Percentiles rank a stretch among this genome's conserved stretches.
phyloP scores from a whole-genome alignment of 164 flowering plant species.

The Tetracentron sinense region DNA sequence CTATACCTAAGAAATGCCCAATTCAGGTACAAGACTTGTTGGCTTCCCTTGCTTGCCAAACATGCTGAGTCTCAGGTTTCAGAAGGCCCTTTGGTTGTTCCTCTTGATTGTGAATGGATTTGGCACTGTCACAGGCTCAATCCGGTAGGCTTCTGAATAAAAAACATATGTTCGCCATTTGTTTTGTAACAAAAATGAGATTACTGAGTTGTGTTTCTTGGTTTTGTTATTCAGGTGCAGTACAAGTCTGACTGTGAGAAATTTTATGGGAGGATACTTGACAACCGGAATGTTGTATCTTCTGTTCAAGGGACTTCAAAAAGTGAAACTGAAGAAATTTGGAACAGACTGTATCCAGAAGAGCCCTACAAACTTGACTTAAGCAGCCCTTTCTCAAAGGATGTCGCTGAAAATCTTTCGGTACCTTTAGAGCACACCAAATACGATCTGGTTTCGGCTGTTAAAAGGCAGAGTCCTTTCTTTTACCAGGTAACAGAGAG shows the following conservation, averaged over 20 bases:
- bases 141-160: slow-evolving; percentile 51
- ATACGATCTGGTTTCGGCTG: slow-evolving; percentile 82
- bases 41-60: slow-evolving; percentile 95
- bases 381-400: slow-evolving; percentile 18
- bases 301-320: slow-evolving; percentile 42
- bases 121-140: slow-evolving; percentile 99
- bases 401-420: slow-evolving; percentile 18
- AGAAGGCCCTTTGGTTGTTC: slow-evolving; percentile 77
- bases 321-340: slow-evolving; percentile 53
- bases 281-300: slow-evolving; percentile 59
- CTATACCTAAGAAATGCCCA: background rate
- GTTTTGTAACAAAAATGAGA: too few relatives aligned
- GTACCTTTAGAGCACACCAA: slow-evolving; percentile 37
- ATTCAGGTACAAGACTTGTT: slow-evolving; percentile 70
- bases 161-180: background rate
- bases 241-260: slow-evolving; percentile 83
- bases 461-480: slow-evolving; percentile 77
- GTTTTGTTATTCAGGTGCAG: slow-evolving; percentile 38
- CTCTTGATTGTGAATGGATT: slow-evolving; percentile 97
- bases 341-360: slow-evolving; percentile 63
- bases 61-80: slow-evolving; percentile 38
- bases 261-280: slow-evolving; percentile 74
- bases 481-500: slow-evolving; percentile 63
- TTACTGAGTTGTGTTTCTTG: background rate
- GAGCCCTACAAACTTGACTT: slow-evolving; percentile 68